A percentile compares a stretch with the other conserved stretches of the same genome.
Evolutionary conservation across 176 grass and related monocot species (phyloP).

Genomic region (Aechmea fasciata): DNA sequence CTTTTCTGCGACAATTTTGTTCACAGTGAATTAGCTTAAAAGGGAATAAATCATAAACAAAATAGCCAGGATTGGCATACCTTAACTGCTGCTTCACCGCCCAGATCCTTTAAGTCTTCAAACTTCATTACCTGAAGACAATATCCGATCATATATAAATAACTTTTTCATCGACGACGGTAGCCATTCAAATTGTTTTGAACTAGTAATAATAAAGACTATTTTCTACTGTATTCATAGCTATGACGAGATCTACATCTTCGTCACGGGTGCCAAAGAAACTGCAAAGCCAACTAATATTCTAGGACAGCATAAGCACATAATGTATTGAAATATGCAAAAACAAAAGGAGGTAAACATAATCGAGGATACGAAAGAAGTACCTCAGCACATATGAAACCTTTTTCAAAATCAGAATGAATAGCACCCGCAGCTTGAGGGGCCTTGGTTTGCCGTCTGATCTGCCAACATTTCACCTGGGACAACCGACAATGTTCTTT

Average conservation of each 20-base stretch:
- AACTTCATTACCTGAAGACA: slow-evolving; percentile 90
- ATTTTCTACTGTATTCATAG: too few relatives aligned
- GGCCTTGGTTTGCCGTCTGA: slow-evolving; percentile 80
- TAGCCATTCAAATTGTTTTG: not conserved
- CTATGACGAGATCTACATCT: too few relatives aligned
- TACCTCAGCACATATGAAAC: slow-evolving; percentile 98
- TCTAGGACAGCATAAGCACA: too few relatives aligned
- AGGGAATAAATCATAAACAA: not conserved
- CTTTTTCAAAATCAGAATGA: slow-evolving; percentile 96
- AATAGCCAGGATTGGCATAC: slow-evolving; percentile 16
- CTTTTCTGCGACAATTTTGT: too few relatives aligned
- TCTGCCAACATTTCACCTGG: slow-evolving; percentile 99
- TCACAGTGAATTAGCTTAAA: slow-evolving; percentile 1
- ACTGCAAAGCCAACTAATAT: too few relatives aligned
- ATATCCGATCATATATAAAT: slow-evolving; percentile 9
- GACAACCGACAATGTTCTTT: slow-evolving; percentile 4
- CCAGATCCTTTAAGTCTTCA: slow-evolving; percentile 90
- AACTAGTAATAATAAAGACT: not conserved
- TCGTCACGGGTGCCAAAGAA: too few relatives aligned
- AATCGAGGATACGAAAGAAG: not conserved
- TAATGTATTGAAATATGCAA: too few relatives aligned
- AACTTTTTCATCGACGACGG: not conserved
- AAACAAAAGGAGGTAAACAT: too few relatives aligned
- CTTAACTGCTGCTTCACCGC: slow-evolving; percentile 83
- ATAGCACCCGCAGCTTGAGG: slow-evolving; percentile 96